phyloP scores from a whole-genome alignment of 495 filamentous ascomycete genomes.

The Lasiosphaeria hispida region DNA sequence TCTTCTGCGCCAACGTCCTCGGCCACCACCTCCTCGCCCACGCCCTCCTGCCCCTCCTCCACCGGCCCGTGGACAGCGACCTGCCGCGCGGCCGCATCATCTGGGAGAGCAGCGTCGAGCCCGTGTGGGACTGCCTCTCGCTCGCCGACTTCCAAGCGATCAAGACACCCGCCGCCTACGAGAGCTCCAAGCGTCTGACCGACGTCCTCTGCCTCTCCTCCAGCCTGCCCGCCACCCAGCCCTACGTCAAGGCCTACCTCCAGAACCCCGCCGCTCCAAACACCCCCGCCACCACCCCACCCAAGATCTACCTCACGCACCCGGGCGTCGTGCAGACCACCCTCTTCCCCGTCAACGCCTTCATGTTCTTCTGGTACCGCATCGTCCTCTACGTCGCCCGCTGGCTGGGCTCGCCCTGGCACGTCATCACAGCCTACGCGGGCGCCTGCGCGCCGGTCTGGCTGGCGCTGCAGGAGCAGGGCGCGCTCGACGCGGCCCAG shows the following conservation, averaged over 20 bases:
- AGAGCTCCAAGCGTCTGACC: slow-evolving; percentile 79
- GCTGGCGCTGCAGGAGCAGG: slow-evolving; percentile 69
- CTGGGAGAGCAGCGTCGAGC: slow-evolving; percentile 82
- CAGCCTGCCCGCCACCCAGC: slow-evolving; percentile 59
- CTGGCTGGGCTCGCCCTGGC: slow-evolving; percentile 84
- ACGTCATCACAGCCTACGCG: slow-evolving; percentile 70
- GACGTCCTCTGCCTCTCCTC: slow-evolving; percentile 79
- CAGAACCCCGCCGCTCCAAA: background rate
- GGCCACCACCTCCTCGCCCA: slow-evolving; percentile 92
- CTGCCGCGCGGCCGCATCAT: slow-evolving; percentile 60
- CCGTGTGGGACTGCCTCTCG: slow-evolving; percentile 52
- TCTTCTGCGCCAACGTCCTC: slow-evolving; percentile 91
- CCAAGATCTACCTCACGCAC: slow-evolving; percentile 73
- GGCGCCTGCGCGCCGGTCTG: slow-evolving; percentile 75
- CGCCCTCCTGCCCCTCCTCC: slow-evolving; percentile 70
- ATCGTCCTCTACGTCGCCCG: slow-evolving; percentile 68
- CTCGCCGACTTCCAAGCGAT: slow-evolving; percentile 75
- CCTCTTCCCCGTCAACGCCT: slow-evolving; percentile 66
- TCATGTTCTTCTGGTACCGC: slow-evolving; percentile 59
- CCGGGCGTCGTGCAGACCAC: slow-evolving; percentile 82
- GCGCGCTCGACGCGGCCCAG: slow-evolving; percentile 54
- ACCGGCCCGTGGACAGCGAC: slow-evolving; percentile 37
- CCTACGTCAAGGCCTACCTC: slow-evolving; percentile 49
- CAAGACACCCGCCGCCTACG: slow-evolving; percentile 63
- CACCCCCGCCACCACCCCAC: slow-evolving; percentile 25